Percentiles rank a stretch among this genome's conserved stretches.
Evolutionary conservation across 306 rosid genomes (phyloP).

Genomic region (Abrus precatorius): DNA sequence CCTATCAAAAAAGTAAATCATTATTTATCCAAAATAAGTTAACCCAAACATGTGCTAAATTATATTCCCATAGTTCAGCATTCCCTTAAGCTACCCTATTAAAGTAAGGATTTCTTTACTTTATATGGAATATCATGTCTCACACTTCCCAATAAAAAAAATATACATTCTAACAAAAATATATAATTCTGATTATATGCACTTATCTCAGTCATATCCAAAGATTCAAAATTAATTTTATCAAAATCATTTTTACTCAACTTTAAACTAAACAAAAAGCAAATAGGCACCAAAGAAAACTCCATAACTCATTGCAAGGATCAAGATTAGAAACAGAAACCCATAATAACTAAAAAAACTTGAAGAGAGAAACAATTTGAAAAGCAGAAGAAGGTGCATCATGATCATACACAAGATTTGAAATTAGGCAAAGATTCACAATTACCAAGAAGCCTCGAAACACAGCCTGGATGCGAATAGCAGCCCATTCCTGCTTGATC

Average conservation of each 20-base stretch:
- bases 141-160: too few relatives aligned
- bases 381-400: neutral
- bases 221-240: too few relatives aligned
- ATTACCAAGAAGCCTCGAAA: slow-evolving; percentile 84
- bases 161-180: too few relatives aligned
- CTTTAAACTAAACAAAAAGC: too few relatives aligned
- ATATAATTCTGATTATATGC: too few relatives aligned
- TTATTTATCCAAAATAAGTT: too few relatives aligned
- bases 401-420: slow-evolving; percentile 4
- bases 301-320: neutral
- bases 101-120: too few relatives aligned
- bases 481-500: slow-evolving; percentile 83
- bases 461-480: slow-evolving; percentile 78
- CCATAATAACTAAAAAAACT: slow-evolving; percentile 7
- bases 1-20: neutral
- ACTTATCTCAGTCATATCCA: too few relatives aligned
- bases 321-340: neutral
- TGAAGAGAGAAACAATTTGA: neutral
- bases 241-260: too few relatives aligned
- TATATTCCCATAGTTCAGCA: neutral
- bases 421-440: slow-evolving; percentile 6
- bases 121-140: too few relatives aligned
- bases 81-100: neutral
- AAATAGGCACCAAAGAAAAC: neutral
- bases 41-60: neutral